Conservation (phyloP, 1,284 basidiomycete species). For the Ceratobasidium papillatum region DNA sequence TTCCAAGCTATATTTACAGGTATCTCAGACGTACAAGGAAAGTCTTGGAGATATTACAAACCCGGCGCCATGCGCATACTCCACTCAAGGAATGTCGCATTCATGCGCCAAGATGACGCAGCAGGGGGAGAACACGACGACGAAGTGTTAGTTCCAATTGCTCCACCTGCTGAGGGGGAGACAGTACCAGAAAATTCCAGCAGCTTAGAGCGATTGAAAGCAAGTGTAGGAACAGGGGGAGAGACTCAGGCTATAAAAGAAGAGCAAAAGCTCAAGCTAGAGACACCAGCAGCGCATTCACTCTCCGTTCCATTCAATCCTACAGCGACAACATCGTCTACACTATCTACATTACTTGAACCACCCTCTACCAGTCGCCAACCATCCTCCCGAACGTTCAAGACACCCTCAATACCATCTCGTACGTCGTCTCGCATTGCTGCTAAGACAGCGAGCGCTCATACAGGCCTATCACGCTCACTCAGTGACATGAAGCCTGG, state of each 20-base stretch:
- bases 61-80: neutral
- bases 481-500: neutral
- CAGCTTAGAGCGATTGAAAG: neutral
- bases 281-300: neutral
- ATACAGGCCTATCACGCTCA: neutral
- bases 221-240: neutral
- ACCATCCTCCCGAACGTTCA: neutral
- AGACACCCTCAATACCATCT: neutral
- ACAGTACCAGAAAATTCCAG: constrained; percentile 1
- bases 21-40: neutral
- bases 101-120: neutral
- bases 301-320: neutral
- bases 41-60: constrained; percentile 1
- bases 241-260: neutral
- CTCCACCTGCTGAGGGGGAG: constrained; percentile 13
- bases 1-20: neutral
- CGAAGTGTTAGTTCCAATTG: constrained; percentile 5
- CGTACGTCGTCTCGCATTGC: neutral
- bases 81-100: neutral
- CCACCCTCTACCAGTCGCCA: neutral
- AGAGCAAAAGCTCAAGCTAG: neutral
- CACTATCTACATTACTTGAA: neutral
- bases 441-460: neutral
- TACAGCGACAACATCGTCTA: neutral
- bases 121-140: neutral